Evolutionary conservation across 2,329 filamentous ascomycete species (phyloP).

Genomic region (Epichloe brachyelytri): DNA sequence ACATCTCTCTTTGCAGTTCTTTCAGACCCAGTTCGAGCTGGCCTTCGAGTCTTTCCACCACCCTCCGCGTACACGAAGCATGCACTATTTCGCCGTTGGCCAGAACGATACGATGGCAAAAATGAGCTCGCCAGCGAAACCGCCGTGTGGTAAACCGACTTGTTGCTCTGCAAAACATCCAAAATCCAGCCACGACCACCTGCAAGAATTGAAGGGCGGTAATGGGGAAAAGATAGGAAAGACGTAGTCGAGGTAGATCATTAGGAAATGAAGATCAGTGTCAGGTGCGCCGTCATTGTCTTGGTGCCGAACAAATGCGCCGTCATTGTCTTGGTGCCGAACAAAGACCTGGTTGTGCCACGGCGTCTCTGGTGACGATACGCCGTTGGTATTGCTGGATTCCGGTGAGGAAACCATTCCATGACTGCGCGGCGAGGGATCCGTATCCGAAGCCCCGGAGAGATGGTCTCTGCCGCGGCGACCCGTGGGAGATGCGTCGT

Average conservation of each 20-base stretch:
- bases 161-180: constrained; percentile 41
- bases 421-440: constrained; percentile 12
- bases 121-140: constrained; percentile 46
- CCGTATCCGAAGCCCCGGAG: constrained; percentile 17
- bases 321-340: constrained; percentile 11
- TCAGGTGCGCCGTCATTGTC: constrained; percentile 12
- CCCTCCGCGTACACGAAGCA: constrained; percentile 21
- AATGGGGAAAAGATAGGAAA: constrained; percentile 50
- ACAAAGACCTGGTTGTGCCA: constrained; percentile 20
- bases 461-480: constrained; percentile 4
- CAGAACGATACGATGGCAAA: constrained; percentile 33
- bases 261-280: constrained; percentile 30
- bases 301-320: constrained; percentile 9
- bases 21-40: constrained; percentile 32
- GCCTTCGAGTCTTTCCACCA: constrained; percentile 27
- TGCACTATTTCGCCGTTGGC: constrained; percentile 19
- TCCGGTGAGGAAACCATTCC: constrained; percentile 15
- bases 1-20: constrained; percentile 31
- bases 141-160: constrained; percentile 42
- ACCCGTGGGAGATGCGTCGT: constrained; percentile 6
- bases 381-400: constrained; percentile 17
- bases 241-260: constrained; percentile 49
- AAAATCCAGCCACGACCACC: constrained; percentile 50
- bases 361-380: constrained; percentile 19
- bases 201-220: constrained; percentile 39